phyloP scores from a whole-genome alignment of 139 green algal species.

The Monoraphidium neglectum region DNA sequence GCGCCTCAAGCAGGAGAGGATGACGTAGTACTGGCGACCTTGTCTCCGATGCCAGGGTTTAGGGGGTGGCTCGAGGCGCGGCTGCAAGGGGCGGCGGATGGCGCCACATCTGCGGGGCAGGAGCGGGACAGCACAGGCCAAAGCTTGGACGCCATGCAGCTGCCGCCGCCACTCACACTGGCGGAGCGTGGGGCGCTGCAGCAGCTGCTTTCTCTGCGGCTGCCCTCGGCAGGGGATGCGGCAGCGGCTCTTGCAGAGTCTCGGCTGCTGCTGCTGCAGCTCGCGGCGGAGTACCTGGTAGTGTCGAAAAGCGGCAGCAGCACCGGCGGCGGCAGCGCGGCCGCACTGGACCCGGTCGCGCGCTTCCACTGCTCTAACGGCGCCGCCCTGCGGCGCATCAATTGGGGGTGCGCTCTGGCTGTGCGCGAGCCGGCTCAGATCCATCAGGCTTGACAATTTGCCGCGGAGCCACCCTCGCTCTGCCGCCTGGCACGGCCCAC shows the following conservation, averaged over 20 bases:
- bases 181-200: not conserved
- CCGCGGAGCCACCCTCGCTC: no score
- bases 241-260: not conserved
- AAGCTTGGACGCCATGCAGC: not conserved
- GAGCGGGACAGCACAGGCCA: not conserved
- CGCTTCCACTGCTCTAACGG: slow-evolving; percentile 90
- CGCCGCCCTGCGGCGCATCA: slow-evolving; percentile 63
- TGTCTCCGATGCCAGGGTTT: slow-evolving; percentile 81
- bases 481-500: no score
- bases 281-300: not conserved
- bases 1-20: no score
- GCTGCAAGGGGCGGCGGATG: slow-evolving; percentile 11
- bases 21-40: slow-evolving; percentile 75
- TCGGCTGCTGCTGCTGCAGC: not conserved
- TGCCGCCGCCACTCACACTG: not conserved
- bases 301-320: not conserved
- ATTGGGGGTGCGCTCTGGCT: slow-evolving; percentile 42
- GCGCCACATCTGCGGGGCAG: slow-evolving; percentile 7
- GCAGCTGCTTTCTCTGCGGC: not conserved
- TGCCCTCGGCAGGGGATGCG: not conserved
- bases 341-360: slow-evolving; percentile 81
- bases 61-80: slow-evolving; percentile 60
- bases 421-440: no score
- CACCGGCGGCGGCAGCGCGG: not conserved
- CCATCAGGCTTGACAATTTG: no score